Conservation (phyloP, 2,329 filamentous ascomycete species). For the Neodidymelliopsis sp. region DNA sequence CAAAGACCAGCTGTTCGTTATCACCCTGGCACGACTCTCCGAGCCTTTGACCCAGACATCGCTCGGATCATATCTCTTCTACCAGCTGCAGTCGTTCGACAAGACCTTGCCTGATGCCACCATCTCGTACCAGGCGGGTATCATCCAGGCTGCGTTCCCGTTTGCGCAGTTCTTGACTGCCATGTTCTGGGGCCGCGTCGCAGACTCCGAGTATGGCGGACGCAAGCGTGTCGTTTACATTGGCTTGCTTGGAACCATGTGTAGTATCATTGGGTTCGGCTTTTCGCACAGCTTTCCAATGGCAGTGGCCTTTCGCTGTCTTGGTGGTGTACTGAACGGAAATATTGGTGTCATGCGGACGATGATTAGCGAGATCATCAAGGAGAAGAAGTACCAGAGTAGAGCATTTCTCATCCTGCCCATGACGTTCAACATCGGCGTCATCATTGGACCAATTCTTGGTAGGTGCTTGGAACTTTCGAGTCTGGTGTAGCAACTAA, state of each 20-base stretch:
- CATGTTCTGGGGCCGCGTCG: constrained; percentile 79
- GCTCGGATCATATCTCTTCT: constrained; percentile 77
- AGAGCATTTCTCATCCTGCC: constrained; percentile 67
- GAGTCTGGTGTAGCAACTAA: no score
- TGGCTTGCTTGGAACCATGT: constrained; percentile 73
- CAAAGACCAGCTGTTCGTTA: constrained; percentile 78
- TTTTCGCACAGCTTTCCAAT: constrained; percentile 68
- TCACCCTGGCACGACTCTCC: constrained; percentile 79
- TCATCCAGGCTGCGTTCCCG: constrained; percentile 81
- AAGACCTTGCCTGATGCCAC: constrained; percentile 63
- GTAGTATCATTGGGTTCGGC: constrained; percentile 73
- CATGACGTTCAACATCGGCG: constrained; percentile 72
- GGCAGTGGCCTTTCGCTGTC: constrained; percentile 70
- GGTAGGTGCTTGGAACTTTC: constrained; percentile 41
- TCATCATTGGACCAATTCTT: constrained; percentile 55
- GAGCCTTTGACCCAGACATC: constrained; percentile 81
- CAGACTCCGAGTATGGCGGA: constrained; percentile 67
- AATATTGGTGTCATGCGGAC: constrained; percentile 79
- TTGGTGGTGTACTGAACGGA: constrained; percentile 74
- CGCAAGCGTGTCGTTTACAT: constrained; percentile 81
- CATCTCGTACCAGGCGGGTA: constrained; percentile 78
- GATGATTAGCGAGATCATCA: constrained; percentile 75
- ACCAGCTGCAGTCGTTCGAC: constrained; percentile 83
- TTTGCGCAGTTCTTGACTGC: constrained; percentile 83
- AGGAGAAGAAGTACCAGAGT: constrained; percentile 69